phyloP scores from a whole-genome alignment of 192 early-diverging fungal genomes.

The Coemansia sp. region DNA sequence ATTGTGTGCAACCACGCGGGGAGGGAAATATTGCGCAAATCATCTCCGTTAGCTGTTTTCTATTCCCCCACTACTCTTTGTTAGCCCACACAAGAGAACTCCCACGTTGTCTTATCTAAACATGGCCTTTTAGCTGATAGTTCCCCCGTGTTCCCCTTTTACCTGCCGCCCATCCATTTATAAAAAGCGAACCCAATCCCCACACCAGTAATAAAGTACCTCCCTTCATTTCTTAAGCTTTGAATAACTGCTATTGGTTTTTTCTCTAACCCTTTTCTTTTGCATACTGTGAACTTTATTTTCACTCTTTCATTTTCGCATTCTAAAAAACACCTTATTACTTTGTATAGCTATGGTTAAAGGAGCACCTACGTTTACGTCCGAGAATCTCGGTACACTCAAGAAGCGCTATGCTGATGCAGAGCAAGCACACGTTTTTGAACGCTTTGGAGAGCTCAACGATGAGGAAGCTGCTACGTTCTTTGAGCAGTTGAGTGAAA shows the following conservation, averaged over 20 bases:
- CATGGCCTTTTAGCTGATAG: not conserved
- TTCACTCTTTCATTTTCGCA: not conserved
- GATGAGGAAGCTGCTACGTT: slow-evolving; percentile 59
- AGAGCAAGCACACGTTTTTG: slow-evolving; percentile 87
- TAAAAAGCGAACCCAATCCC: not conserved
- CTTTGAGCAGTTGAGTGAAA: slow-evolving; percentile 62
- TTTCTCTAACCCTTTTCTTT: not conserved
- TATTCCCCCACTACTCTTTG: no score
- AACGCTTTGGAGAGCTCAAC: slow-evolving; percentile 71
- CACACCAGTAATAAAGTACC: not conserved
- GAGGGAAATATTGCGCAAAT: no score
- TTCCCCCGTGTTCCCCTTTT: not conserved
- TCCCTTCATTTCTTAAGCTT: slow-evolving; percentile 1
- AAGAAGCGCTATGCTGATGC: slow-evolving; percentile 65
- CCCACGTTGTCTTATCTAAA: slow-evolving; percentile 3
- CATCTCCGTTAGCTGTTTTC: no score
- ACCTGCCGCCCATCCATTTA: not conserved
- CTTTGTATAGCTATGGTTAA: slow-evolving; percentile 32
- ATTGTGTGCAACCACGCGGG: no score
- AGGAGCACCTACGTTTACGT: slow-evolving; percentile 46
- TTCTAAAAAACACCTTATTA: no score
- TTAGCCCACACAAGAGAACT: no score
- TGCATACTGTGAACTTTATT: slow-evolving; percentile 2
- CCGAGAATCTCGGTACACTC: slow-evolving; percentile 50
- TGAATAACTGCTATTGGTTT: no score